Evolutionary conservation across 2,329 filamentous ascomycete species (phyloP), one percentile per base, ranked within the genome.

Genomic region (Bipolaris oryzae): DNA sequence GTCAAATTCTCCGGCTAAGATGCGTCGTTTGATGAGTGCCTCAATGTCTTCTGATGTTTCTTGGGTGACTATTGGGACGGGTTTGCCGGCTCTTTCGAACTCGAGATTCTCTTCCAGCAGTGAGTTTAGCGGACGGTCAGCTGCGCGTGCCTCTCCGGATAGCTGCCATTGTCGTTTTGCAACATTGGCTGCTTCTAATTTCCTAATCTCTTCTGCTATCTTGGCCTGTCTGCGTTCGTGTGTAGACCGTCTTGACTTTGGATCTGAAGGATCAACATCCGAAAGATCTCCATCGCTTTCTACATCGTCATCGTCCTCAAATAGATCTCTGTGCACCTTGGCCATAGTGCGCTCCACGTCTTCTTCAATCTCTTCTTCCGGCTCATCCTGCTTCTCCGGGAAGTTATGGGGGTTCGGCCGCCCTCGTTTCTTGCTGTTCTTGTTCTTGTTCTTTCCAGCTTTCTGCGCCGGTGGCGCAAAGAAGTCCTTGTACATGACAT

Each of bases 31-130:
- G 80, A 99, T 93, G 57, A 99, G 85, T 33, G 91, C 89, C 77
- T 99, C 95, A 55, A 99, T 96, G 67, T 88, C 88, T 75, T 97
- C 93, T 51, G 88, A 96, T 38, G 96, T 84, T 75, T 97, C 93
- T 39, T 91, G 89, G 0, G 95, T 98, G 74, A 97, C 92, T 58
- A 98, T 90, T 1, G 94, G 92, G 0, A 98, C 89, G 0, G 95
- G 94, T 76, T 98, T 99, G 71, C 95, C 95, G 20, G 91, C 87
- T 68, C 96, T 88, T 78, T 99, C 95, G 72, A 98, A 99, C 64
- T 98, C 94, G 23, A 99, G 84, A 69, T 98, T 92, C 78, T 98
- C 87, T 73, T 98, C 93, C 1, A 99, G 85, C 2, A 99, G 84
- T 0, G 94, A 97, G 79, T 99, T 98, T 51, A 92, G 74, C 0